These are phyloP conservation scores for Leishmania braziliensis DNA, from an alignment of 208 protist genomes.

Conservation along the genomic window DNA sequence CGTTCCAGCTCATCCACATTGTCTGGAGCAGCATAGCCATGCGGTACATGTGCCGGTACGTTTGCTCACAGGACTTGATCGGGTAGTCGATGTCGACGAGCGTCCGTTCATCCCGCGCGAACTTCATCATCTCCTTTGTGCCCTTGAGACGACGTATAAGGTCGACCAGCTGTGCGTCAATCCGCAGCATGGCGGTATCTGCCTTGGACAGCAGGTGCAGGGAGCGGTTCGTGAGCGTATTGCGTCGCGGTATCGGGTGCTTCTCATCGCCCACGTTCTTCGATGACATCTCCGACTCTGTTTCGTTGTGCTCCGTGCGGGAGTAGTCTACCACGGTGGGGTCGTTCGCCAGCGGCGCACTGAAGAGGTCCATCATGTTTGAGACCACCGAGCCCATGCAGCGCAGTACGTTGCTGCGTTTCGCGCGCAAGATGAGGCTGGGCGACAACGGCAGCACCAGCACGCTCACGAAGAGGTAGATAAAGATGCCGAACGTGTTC, in stretches of 20 bases:
- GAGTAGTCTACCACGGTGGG: neutral
- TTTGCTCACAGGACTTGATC: conserved; percentile 63
- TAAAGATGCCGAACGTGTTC: conserved; percentile 91
- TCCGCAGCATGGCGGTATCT: conserved; percentile 55
- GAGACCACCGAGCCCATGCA: conserved; percentile 54
- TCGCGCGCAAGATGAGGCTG: conserved; percentile 70
- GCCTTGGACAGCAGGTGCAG: conserved; percentile 44
- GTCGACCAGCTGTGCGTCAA: conserved; percentile 53
- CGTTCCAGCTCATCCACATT: conserved; percentile 86
- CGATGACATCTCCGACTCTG: conserved; percentile 6
- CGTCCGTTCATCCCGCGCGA: conserved; percentile 74
- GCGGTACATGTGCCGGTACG: conserved; percentile 72
- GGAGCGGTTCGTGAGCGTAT: conserved; percentile 50
- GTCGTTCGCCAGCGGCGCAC: conserved; percentile 38
- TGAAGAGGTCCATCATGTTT: conserved; percentile 68
- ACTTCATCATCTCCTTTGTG: conserved; percentile 79
- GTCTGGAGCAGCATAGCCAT: conserved; percentile 81
- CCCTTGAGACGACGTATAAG: conserved; percentile 58
- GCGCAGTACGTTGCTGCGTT: conserved; percentile 76
- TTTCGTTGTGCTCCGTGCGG: neutral
- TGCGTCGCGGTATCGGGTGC: neutral
- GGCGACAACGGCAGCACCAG: conserved; percentile 79
- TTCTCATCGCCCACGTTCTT: neutral
- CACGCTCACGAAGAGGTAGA: conserved; percentile 84
- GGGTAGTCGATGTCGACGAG: conserved; percentile 79